Evolutionary conservation across 2,329 filamentous ascomycete species (phyloP).

Genomic region (Ampelomyces quisqualis): DNA sequence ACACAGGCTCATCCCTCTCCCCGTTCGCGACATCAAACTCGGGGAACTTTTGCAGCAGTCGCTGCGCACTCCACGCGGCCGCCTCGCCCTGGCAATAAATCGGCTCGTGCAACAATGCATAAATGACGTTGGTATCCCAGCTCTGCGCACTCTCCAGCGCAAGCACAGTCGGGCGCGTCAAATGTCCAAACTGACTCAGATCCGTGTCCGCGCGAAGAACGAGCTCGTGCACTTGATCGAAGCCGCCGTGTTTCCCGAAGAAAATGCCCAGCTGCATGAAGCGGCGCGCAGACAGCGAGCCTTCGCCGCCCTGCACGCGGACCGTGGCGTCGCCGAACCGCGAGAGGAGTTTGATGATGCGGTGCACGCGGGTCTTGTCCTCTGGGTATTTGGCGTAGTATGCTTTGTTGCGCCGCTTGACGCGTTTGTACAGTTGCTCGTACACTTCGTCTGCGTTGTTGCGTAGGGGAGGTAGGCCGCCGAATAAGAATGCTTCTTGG

Average conservation of each 20-base stretch:
- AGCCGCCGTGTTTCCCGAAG: constrained; percentile 69
- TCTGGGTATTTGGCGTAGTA: constrained; percentile 88
- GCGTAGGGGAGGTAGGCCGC: constrained; percentile 77
- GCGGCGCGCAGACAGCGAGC: constrained; percentile 65
- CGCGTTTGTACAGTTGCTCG: constrained; percentile 65
- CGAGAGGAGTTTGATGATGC: constrained; percentile 65
- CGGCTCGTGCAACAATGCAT: constrained; percentile 82
- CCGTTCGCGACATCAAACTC: constrained; percentile 47
- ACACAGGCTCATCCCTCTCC: constrained; percentile 57
- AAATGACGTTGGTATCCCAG: constrained; percentile 78
- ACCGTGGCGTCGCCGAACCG: constrained; percentile 58
- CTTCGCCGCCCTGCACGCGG: constrained; percentile 69
- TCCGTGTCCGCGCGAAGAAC: constrained; percentile 71
- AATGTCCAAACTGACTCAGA: constrained; percentile 70
- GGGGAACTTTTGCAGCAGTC: constrained; percentile 56
- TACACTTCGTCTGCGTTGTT: constrained; percentile 75
- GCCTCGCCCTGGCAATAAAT: constrained; percentile 74
- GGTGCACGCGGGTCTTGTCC: constrained; percentile 68
- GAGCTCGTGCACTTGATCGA: constrained; percentile 50
- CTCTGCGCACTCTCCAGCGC: constrained; percentile 65
- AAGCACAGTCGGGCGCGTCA: constrained; percentile 70
- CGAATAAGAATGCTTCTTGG: constrained; percentile 78
- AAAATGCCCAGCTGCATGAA: constrained; percentile 75
- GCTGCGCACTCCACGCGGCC: constrained; percentile 74
- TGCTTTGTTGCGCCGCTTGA: constrained; percentile 68